phyloP scores from a whole-genome alignment of 1,284 basidiomycete genomes.

The Melampsora americana region DNA sequence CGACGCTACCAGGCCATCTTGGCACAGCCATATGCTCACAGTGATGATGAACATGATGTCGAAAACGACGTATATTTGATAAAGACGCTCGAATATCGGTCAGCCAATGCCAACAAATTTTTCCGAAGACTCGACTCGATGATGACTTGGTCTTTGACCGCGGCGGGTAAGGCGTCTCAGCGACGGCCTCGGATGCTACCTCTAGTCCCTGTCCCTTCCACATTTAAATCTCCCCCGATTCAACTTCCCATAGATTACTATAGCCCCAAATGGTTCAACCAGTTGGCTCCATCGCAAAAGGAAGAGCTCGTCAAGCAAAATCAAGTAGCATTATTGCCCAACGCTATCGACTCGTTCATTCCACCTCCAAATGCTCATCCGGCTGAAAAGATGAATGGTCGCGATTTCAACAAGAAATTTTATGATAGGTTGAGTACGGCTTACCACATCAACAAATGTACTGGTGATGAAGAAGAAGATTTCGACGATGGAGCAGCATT shows the following conservation, averaged over 20 bases:
- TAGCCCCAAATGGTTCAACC: constrained; percentile 8
- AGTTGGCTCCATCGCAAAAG: not conserved
- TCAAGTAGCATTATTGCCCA: constrained; percentile 16
- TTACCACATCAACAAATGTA: no score
- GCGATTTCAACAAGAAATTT: no score
- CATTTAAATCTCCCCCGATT: constrained; percentile 2
- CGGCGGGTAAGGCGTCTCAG: not conserved
- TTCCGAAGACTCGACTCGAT: constrained; percentile 7
- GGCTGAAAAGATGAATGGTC: no score
- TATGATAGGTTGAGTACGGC: no score
- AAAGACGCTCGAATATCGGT: constrained; percentile 22
- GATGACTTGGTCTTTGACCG: not conserved
- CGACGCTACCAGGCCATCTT: constrained; percentile 4
- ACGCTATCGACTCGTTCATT: not conserved
- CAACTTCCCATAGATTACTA: constrained; percentile 14
- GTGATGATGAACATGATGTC: constrained; percentile 6
- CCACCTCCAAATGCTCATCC: no score
- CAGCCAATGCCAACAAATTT: constrained; percentile 8
- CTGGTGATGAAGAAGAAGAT: not conserved
- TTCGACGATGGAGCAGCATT: not conserved
- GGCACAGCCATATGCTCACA: not conserved
- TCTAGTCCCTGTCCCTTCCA: not conserved
- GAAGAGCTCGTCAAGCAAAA: not conserved
- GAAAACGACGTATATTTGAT: not conserved
- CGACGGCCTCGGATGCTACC: not conserved